Conservation (phyloP, 2,329 filamentous ascomycete genomes). For the Fusarium subtropicale region DNA sequence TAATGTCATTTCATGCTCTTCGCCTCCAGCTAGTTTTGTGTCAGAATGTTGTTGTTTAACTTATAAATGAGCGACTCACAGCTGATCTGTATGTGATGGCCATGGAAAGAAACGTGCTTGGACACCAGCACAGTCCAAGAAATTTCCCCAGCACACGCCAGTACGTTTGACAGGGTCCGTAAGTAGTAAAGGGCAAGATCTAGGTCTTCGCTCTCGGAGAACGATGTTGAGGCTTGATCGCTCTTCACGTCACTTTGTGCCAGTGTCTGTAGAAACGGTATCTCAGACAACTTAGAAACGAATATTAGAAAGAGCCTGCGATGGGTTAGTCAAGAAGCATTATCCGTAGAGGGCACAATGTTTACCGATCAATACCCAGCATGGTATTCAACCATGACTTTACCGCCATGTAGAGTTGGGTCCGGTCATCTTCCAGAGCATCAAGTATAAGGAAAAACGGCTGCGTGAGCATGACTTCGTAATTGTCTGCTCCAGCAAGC, state of each 20-base stretch:
- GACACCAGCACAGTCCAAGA: conserved; percentile 78
- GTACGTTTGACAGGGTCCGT: conserved; percentile 79
- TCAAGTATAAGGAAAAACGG: conserved; percentile 87
- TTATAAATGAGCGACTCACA: conserved; percentile 57
- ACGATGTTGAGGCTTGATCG: conserved; percentile 32
- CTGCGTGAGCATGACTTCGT: conserved; percentile 79
- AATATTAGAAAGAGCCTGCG: conserved; percentile 71
- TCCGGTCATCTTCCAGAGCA: conserved; percentile 76
- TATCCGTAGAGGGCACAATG: not conserved
- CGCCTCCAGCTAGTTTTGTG: conserved; percentile 57
- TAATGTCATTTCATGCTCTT: conserved; percentile 68
- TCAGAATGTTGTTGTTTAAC: conserved; percentile 32
- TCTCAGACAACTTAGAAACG: conserved; percentile 66
- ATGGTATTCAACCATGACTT: conserved; percentile 82
- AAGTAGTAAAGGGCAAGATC: conserved; percentile 84
- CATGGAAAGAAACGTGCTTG: conserved; percentile 56
- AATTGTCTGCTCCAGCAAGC: conserved; percentile 69
- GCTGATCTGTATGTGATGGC: conserved; percentile 52
- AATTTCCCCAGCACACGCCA: conserved; percentile 70
- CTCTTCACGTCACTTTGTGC: conserved; percentile 30
- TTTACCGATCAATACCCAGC: conserved; percentile 71
- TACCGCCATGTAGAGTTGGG: conserved; percentile 80
- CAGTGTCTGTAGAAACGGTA: conserved; percentile 61
- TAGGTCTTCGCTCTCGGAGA: conserved; percentile 73
- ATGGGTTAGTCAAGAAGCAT: conserved; percentile 6